Evolutionary conservation across 2,329 filamentous ascomycete species (phyloP).

Genomic region (Paracamarosporium sp.): DNA sequence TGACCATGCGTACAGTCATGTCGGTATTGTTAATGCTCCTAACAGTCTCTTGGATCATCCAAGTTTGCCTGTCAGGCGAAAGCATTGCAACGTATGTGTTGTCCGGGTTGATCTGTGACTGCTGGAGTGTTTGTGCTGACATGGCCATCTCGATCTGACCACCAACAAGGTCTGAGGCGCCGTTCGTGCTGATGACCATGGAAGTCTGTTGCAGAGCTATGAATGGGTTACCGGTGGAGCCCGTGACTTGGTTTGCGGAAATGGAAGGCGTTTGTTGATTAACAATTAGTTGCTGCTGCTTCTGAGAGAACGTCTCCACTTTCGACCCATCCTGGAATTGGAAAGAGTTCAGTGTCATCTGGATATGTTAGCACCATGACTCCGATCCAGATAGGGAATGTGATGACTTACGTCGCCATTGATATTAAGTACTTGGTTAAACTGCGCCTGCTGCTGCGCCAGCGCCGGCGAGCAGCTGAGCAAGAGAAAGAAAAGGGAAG

Average conservation of each 20-base stretch:
- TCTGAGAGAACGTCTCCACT: conserved; percentile 47
- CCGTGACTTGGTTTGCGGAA: conserved; percentile 44
- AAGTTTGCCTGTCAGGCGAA: conserved; percentile 44
- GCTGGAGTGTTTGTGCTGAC: conserved; percentile 35
- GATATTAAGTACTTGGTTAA: conserved; percentile 49
- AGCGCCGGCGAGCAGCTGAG: conserved; percentile 33
- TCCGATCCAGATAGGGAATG: rapidly evolving
- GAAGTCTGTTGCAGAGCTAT: conserved; percentile 41
- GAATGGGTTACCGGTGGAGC: conserved; percentile 45
- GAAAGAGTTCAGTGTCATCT: conserved; percentile 48
- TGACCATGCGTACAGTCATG: conserved; percentile 45
- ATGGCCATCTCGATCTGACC: conserved; percentile 45
- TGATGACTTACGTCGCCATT: conserved; percentile 45
- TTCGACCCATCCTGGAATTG: conserved; percentile 45
- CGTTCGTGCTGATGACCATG: conserved; percentile 45
- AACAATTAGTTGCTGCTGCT: conserved; percentile 48
- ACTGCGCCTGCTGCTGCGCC: conserved; percentile 41
- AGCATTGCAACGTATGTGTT: conserved; percentile 47
- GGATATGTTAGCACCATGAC: conserved; percentile 13
- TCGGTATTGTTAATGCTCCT: conserved; percentile 46
- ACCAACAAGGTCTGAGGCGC: conserved; percentile 44
- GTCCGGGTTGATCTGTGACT: conserved; percentile 37
- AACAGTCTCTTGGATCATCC: conserved; percentile 47
- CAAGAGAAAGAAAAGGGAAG: conserved; percentile 35
- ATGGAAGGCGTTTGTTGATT: conserved; percentile 46